Base-by-base conservation (phyloP, 164 flowering plant species). In the Berberis thunbergii region DNA sequence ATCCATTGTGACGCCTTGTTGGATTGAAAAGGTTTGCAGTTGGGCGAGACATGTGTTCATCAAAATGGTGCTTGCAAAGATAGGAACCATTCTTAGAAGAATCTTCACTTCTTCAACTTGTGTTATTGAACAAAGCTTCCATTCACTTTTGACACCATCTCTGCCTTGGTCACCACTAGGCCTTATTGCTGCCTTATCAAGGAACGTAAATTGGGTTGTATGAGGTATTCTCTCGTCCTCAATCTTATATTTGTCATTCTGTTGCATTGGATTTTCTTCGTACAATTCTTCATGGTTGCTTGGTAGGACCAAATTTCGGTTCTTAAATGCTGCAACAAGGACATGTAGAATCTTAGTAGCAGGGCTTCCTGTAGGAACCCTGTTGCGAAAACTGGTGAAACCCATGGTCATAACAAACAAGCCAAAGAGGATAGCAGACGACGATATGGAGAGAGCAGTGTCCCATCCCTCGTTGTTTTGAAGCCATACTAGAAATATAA, bases 41-140 rank as follows among this genome's bases (percentile, higher is more conserved):
- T 83, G 87, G 63, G 87, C 87, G 43, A 81, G 53, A 40, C 81
- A 79, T 13, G 87, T 81, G 74, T 81, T 83, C 83, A 83, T 80
- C 46, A 83, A 56, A 2, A 83, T 83, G 65, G 87, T 81, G 75
- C 83, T 77, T 38, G 83, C 79, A 26, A 83, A 79, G 8, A 81
- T 79, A 1, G 87, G 87, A 3, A 79, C 7, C 11, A 79, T 75
- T 7, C 81, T 77, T 5, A 83, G n/a, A 1, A 83, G 54, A 8
- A 73, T 73, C 68, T 83, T 83, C 61, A 79, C 81, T 72, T 79
- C 81, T 73, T 83, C 81, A 3, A 83, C 84, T 59, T 77, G 80
- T 2, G 73, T 63, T 3, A 75, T 75, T 0, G 73, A 77, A 70
- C 84, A 80, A 4, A 74, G 54, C 44, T 69, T 75, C 78, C 83